Evolutionary conservation across 352 stramenopile species (phyloP).

Genomic region (Globisporangium irregulare): DNA sequence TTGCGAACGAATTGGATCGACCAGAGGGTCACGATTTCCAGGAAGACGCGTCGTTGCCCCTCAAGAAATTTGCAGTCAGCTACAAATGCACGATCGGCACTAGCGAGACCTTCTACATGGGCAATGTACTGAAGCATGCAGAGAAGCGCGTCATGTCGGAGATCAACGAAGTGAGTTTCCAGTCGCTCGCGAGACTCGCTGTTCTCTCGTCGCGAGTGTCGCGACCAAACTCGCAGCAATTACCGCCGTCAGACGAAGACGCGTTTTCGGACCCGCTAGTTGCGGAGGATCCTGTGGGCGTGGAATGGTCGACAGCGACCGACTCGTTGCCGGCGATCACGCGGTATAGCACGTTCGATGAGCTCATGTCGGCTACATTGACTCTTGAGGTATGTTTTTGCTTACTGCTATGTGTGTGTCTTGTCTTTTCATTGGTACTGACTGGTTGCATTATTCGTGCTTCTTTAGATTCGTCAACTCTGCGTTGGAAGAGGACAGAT

Average conservation of each 20-base stretch:
- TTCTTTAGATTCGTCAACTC: constrained; percentile 67
- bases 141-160: constrained; percentile 73
- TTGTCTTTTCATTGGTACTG: not conserved
- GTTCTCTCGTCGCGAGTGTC: constrained; percentile 82
- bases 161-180: constrained; percentile 86
- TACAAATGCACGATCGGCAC: constrained; percentile 90
- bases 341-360: constrained; percentile 87
- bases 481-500: constrained; percentile 82
- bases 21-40: constrained; percentile 89
- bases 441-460: constrained; percentile 4
- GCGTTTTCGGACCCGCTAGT: constrained; percentile 44
- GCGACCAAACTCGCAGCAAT: constrained; percentile 56
- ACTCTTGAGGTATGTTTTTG: constrained; percentile 65
- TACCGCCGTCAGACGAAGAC: constrained; percentile 49
- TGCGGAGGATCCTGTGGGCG: constrained; percentile 73
- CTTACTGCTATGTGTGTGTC: not conserved
- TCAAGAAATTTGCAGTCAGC: constrained; percentile 88
- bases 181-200: constrained; percentile 76
- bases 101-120: constrained; percentile 85
- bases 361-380: constrained; percentile 87
- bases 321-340: constrained; percentile 82
- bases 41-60: constrained; percentile 80
- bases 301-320: constrained; percentile 61
- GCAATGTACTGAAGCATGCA: constrained; percentile 79
- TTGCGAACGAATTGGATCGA: constrained; percentile 85